Evolutionary conservation across 352 stramenopile species (phyloP), one percentile per base, ranked within the genome.

Genomic region (Labyrinthula sp.): DNA sequence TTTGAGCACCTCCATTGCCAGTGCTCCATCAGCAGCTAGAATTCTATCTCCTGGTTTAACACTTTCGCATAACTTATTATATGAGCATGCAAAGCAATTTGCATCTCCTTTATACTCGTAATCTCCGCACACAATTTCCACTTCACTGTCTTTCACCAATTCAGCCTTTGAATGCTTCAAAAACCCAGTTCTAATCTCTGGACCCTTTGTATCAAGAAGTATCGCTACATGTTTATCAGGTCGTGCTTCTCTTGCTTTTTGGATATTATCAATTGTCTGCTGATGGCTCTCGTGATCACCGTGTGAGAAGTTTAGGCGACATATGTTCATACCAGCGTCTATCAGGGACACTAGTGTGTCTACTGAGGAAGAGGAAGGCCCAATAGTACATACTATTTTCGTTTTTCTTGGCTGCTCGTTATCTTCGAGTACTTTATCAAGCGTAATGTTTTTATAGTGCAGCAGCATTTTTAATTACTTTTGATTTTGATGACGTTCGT

Each of bases 361-460:
- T 27, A 93, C 79, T 23, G 75, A 77, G 82, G 83, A 95, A 45
- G 75, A 95, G 7, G 85, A 73, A 17, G 90, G 90, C 9, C 90
- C 90, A 49, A 99, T 72, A 3, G 89, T 95, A 52, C 88, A 97
- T 5, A 97, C 81, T 63, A 99, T 95, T 70, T 97, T 97, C 35
- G 82, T 96, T 55, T 87, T 87, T 27, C 83, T 76, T 35, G 30
- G 20, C 15, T 28, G 25, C 14, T 26, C 14, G 40, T 12, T 61
- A 7, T 31, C 31, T 1, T 18, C 35, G 20, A 52, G 33, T 25
- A 52, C 43, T 15, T 6, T 52, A 9, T 50, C 34, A 22, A 52
- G 43, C n/a, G 37, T 48, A 24, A 52, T 52, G 43, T 28, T 28
- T 31, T 35, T 52, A 35, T 52, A 45, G 30, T 29, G 30, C 15